Evolutionary conservation across 2,329 filamentous ascomycete genomes (phyloP), one percentile per base, ranked within the genome.

Genomic region (Fusarium acutatum): DNA sequence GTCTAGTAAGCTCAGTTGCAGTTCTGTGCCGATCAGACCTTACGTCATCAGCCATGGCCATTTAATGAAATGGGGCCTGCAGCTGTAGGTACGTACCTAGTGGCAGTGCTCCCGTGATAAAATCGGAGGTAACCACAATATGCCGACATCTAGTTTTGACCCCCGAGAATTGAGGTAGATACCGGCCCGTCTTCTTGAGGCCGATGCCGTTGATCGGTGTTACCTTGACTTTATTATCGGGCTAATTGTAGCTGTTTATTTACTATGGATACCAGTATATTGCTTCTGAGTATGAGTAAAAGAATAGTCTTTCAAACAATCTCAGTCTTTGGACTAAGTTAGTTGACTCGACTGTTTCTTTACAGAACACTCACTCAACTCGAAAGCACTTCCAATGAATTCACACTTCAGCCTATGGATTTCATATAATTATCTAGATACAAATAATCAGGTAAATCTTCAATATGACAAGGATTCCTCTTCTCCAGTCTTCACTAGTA

Each of bases 11-110:
- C 41, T 66, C 35, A 56, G 53, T 69, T 60, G 53, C 54, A 28
- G 50, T 38, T 53, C 26, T 54, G 34, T 54, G 34, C 24, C 34
- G 60, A 69, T 69, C 64, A 66, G 67, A 50, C 73, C 75, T 78
- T 78, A 78, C 76, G 76, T 78, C 76, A 78, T 78, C 74, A 77
- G 43, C 24, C 32, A 59, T 37, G 43, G 15, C 13, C 32, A n/a
- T 46, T 17, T 18, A 18, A 58, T 22, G 9, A 15, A 34, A 35
- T 30, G 44, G 44, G 14, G 26, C 32, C 32, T 35, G 30, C 17
- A 34, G 7, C 11, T 20, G 6, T 20, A 24, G 17, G n/a, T 52
- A 52, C 49, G 30, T 52, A 52, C 18, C 18, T 2, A 11, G 6
- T 24, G 12, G 18, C 47, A 24, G 30, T 24, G 20, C 24, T 32